Base-by-base conservation (phyloP, 345 rosid species). In the Gossypium ekmanianum region DNA sequence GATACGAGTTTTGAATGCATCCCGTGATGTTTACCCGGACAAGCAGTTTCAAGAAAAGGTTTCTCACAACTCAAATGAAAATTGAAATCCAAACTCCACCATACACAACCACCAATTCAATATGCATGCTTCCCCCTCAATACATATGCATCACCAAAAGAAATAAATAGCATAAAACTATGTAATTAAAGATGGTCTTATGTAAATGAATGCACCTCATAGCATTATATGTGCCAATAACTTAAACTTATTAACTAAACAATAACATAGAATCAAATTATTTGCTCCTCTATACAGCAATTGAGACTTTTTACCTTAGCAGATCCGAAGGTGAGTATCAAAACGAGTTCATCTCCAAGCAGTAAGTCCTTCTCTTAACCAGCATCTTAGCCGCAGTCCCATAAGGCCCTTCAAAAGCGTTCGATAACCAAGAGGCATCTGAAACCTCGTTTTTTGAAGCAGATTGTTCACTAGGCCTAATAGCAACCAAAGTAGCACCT, bases 331-430 rank as follows among this genome's bases (percentile, higher is more conserved):
- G 2, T 2, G 13, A 6, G 51, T 41, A 71, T 91, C 85, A 96
- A 75, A 96, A 93, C 20, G 98, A 93, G 88, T 96, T 96, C 99
- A 96, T 96, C 87, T 96, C 99, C 81, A 96, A 79, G 77, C 97
- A 96, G 79, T 96, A 93, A 39, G 97, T 96, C 84, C 90, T 89
- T 79, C 99, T 83, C 86, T 92, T 96, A 7, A 89, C 88, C 5
- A 96, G 83, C 97, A 96, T 90, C 87, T 85, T 92, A 2, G 94
- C 95, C 7, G 97, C 97, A 1, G 91, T 87, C 26, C 90, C 90
- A 74, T 88, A 93, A 11, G 97, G 94, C 84, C 89, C 99, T 50
- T 92, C 91, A 20, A 96, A 93, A 1, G 95, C 97, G 2, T 91
- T 76, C 4, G 91, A 87, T 39, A 96, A 84, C 97, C 97, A 93